Percentiles rank a stretch among this genome's conserved stretches.
phyloP scores from a whole-genome alignment of 148 eudicot genomes.

The Nyssa sinensis region DNA sequence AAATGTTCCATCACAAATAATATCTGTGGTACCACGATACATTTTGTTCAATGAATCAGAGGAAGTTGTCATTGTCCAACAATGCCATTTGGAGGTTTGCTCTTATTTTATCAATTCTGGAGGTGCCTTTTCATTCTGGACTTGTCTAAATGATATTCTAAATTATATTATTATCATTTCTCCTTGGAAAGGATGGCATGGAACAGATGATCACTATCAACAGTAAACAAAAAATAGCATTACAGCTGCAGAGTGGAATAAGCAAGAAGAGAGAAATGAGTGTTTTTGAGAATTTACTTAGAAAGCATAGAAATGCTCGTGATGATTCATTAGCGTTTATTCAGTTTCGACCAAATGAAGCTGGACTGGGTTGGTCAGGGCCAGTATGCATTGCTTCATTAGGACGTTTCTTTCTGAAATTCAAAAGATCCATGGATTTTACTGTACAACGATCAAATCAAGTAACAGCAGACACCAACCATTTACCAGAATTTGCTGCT shows the following conservation, averaged over 20 bases:
- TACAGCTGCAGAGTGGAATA: constrained; percentile 48
- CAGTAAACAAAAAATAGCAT: constrained; percentile 65
- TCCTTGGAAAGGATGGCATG: constrained; percentile 55
- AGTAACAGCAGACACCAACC: constrained; percentile 21
- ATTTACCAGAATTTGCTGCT: constrained; percentile 56
- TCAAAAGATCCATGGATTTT: constrained; percentile 43
- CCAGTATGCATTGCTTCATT: constrained; percentile 95
- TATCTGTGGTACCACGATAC: constrained; percentile 75
- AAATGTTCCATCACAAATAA: constrained; percentile 53
- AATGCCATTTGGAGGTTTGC: constrained; percentile 75
- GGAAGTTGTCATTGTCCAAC: constrained; percentile 59
- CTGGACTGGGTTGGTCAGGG: constrained; percentile 82
- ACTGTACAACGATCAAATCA: constrained; percentile 35
- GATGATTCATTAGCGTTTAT: constrained; percentile 63
- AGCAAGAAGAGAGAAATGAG: constrained; percentile 41
- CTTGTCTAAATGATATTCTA: background rate
- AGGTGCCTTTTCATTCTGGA: constrained; percentile 1
- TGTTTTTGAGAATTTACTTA: constrained; percentile 61
- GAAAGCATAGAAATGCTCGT: constrained; percentile 65
- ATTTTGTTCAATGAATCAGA: constrained; percentile 72
- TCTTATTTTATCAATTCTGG: constrained; percentile 14
- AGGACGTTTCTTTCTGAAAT: constrained; percentile 86
- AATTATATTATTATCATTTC: constrained; percentile 12
- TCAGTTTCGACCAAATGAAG: constrained; percentile 60
- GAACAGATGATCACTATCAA: constrained; percentile 49